phyloP scores from a whole-genome alignment of 257 asterid species.

The Fraxinus anomala region DNA sequence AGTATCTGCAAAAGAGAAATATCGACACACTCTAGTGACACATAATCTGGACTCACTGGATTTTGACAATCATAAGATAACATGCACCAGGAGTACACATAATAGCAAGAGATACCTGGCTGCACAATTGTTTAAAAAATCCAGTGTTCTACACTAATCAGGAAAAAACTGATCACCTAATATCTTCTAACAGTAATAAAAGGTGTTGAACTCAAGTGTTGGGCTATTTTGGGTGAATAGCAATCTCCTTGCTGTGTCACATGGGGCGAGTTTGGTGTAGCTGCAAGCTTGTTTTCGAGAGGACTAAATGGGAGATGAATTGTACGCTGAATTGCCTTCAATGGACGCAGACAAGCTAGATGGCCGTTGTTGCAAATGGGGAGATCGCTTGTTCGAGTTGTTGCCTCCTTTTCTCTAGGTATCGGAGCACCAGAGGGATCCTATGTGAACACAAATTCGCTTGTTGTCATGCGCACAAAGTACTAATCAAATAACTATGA shows the following conservation, averaged over 20 bases:
- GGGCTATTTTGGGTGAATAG: constrained; percentile 43
- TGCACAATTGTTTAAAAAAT: background rate
- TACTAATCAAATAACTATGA: too few relatives aligned
- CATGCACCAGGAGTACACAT: constrained; percentile 39
- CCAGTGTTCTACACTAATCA: background rate
- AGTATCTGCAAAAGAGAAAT: background rate
- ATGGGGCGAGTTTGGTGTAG: constrained; percentile 40
- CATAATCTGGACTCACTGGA: background rate
- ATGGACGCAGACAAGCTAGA: too few relatives aligned
- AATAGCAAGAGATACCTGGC: constrained; percentile 3
- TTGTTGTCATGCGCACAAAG: too few relatives aligned
- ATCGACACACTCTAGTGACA: background rate
- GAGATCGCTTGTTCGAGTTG: too few relatives aligned
- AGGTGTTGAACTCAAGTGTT: constrained; percentile 52
- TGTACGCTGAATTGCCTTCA: background rate
- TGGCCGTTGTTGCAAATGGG: too few relatives aligned
- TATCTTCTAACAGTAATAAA: constrained; percentile 48
- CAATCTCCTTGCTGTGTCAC: constrained; percentile 34
- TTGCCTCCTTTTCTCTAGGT: too few relatives aligned
- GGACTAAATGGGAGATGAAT: constrained; percentile 52
- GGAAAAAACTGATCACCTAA: constrained; percentile 12
- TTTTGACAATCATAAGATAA: background rate
- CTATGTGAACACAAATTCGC: too few relatives aligned
- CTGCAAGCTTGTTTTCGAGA: constrained; percentile 51
- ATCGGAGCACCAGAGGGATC: too few relatives aligned